Conservation (phyloP, 495 filamentous ascomycete species). For the Hypoxylon trugodes region DNA sequence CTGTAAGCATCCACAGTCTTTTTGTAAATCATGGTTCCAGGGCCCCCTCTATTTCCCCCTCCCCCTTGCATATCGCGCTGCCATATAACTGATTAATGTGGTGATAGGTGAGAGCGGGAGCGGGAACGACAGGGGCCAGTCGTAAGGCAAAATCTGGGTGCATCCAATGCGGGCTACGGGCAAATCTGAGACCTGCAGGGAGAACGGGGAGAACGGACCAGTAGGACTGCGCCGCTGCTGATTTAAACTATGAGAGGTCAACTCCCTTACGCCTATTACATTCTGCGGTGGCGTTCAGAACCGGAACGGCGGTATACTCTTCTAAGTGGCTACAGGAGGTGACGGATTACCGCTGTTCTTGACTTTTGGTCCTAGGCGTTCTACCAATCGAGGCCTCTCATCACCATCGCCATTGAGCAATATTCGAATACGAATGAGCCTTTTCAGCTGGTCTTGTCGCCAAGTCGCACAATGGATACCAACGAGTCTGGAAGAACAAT, state of each 20-base stretch:
- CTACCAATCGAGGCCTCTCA: conserved; percentile 12
- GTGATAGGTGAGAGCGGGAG: conserved; percentile 24
- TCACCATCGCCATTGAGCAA: conserved; percentile 8
- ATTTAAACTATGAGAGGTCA: conserved; percentile 28
- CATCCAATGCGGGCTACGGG: conserved; percentile 22
- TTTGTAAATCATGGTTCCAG: no score
- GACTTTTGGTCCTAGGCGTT: no score
- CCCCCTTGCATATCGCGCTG: conserved; percentile 32
- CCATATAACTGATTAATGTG: no score
- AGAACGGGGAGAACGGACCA: conserved; percentile 8
- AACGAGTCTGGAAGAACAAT: conserved; percentile 3
- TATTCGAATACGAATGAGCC: conserved; percentile 22
- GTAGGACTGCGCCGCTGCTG: conserved; percentile 22
- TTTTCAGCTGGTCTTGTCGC: conserved; percentile 34
- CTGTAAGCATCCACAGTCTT: no score
- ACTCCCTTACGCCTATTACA: conserved; percentile 5
- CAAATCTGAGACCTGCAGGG: conserved; percentile 34
- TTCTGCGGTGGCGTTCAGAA: conserved; percentile 10
- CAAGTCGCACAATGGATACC: conserved; percentile 6
- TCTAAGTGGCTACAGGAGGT: conserved; percentile 26
- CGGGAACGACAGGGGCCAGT: conserved; percentile 28
- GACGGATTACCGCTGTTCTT: conserved; percentile 14
- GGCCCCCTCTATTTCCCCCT: no score
- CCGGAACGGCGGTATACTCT: conserved; percentile 18
- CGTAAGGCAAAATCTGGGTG: conserved; percentile 24